Conservation (phyloP, 805 yeast species). For the Candida xyloterini region DNA sequence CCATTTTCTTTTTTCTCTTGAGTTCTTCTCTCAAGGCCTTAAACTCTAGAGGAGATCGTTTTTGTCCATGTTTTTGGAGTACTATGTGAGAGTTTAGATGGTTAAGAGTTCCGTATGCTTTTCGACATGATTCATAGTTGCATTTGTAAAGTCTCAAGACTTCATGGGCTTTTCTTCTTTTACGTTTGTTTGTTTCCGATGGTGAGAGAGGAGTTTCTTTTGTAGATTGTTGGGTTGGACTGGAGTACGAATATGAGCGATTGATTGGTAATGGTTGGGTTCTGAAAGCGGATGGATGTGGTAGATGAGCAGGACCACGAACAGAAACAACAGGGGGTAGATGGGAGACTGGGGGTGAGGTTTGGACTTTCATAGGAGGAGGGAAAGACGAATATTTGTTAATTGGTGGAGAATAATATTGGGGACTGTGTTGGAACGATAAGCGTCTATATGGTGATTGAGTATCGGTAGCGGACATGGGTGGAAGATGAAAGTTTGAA, state of each 20-base stretch:
- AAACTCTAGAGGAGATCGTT: constrained; percentile 54
- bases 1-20: constrained; percentile 29
- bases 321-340: constrained; percentile 4
- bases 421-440: constrained; percentile 5
- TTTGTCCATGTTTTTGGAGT: constrained; percentile 52
- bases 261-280: constrained; percentile 11
- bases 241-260: constrained; percentile 3
- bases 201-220: constrained; percentile 1
- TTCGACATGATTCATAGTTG: constrained; percentile 44
- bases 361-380: constrained; percentile 7
- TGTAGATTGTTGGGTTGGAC: constrained; percentile 3
- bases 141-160: constrained; percentile 54
- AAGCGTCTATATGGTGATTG: constrained; percentile 6
- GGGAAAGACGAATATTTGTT: constrained; percentile 9
- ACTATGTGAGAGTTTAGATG: constrained; percentile 56
- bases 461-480: constrained; percentile 4
- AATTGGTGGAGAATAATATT: constrained; percentile 6
- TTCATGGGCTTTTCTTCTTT: constrained; percentile 52
- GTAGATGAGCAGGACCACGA: constrained; percentile 8
- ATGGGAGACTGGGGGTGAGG: constrained; percentile 7
- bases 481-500: constrained; percentile 9
- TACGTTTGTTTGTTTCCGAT: constrained; percentile 36
- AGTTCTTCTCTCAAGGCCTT: constrained; percentile 44
- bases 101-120: constrained; percentile 58
- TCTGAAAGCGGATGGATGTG: constrained; percentile 10